Conservation (phyloP, 768 basidiomycete species). For the Flagelloscypha sp. region DNA sequence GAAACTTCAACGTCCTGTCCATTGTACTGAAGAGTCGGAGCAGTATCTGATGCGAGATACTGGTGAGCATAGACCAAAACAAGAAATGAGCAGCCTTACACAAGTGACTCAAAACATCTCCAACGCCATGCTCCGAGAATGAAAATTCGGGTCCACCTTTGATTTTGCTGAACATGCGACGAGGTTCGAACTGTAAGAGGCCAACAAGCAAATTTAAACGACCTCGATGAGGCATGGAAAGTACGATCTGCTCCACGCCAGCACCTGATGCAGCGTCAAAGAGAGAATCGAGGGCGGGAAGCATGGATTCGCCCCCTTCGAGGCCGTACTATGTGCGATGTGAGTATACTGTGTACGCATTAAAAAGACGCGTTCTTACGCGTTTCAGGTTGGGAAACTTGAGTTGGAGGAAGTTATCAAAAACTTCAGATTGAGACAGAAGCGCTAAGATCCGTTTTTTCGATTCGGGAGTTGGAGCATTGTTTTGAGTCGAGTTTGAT, state of each 20-base stretch:
- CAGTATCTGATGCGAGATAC: too few relatives aligned
- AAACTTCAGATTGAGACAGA: slow-evolving; percentile 66
- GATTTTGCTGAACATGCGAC: slow-evolving; percentile 79
- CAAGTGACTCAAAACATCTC: slow-evolving; percentile 86
- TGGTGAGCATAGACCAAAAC: too few relatives aligned
- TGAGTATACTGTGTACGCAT: too few relatives aligned
- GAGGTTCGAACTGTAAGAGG: slow-evolving; percentile 57
- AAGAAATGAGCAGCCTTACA: slow-evolving; percentile 27
- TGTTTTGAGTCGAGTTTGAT: slow-evolving; percentile 33
- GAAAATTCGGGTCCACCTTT: slow-evolving; percentile 70
- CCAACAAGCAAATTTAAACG: slow-evolving; percentile 80
- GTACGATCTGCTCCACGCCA: slow-evolving; percentile 61
- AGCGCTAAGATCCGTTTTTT: slow-evolving; percentile 53
- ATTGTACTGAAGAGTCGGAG: too few relatives aligned
- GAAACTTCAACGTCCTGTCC: slow-evolving; percentile 73
- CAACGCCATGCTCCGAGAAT: slow-evolving; percentile 57
- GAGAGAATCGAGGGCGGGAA: slow-evolving; percentile 75
- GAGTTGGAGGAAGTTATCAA: slow-evolving; percentile 78
- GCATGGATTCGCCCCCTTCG: slow-evolving; percentile 92
- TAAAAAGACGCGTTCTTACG: slow-evolving; percentile 19
- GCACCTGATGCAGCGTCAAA: slow-evolving; percentile 63
- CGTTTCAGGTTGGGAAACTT: slow-evolving; percentile 88
- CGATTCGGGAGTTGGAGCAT: slow-evolving; percentile 28
- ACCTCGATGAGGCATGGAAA: slow-evolving; percentile 86
- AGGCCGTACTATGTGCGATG: slow-evolving; percentile 51